Conservation (phyloP, 768 basidiomycete genomes). For the Chalciporus pseudorubinellus region DNA sequence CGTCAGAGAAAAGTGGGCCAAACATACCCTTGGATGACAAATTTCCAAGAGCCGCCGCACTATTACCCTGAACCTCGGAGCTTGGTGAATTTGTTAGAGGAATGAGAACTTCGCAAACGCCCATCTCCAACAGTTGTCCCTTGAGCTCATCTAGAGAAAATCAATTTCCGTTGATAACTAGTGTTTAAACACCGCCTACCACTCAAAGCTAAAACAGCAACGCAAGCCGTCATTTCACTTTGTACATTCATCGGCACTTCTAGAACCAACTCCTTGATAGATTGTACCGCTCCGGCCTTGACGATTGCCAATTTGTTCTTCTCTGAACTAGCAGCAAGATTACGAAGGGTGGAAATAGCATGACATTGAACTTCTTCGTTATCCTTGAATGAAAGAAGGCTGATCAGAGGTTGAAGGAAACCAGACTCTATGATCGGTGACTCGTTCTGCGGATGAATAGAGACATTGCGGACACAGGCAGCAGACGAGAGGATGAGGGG, state of each 20-base stretch:
- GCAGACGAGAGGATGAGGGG: constrained; percentile 97
- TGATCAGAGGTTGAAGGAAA: constrained; percentile 94
- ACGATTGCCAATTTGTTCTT: constrained; percentile 99
- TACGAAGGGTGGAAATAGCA: constrained; percentile 94
- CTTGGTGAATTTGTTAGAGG: constrained; percentile 94
- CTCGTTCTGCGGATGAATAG: constrained; percentile 97
- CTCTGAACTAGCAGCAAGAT: constrained; percentile 94
- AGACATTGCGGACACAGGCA: constrained; percentile 98
- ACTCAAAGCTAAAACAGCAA: constrained; percentile 92
- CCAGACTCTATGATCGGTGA: constrained; percentile 99
- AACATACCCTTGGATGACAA: constrained; percentile 88
- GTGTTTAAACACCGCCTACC: constrained; percentile 50
- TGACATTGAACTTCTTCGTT: constrained; percentile 99
- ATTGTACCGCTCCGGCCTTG: constrained; percentile 93
- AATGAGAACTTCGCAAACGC: constrained; percentile 95
- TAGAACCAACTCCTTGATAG: constrained; percentile 94
- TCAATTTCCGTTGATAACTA: constrained; percentile 1
- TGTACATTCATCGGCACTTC: constrained; percentile 96
- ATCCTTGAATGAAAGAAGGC: constrained; percentile 95
- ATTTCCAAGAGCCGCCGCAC: constrained; percentile 96
- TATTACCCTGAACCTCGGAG: constrained; percentile 98
- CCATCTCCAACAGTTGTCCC: constrained; percentile 95
- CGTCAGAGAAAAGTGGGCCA: background rate
- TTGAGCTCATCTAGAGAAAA: constrained; percentile 84
- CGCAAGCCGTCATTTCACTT: constrained; percentile 99